Evolutionary conservation across 805 yeast species (phyloP).

Genomic region (Metschnikowia borealis): DNA sequence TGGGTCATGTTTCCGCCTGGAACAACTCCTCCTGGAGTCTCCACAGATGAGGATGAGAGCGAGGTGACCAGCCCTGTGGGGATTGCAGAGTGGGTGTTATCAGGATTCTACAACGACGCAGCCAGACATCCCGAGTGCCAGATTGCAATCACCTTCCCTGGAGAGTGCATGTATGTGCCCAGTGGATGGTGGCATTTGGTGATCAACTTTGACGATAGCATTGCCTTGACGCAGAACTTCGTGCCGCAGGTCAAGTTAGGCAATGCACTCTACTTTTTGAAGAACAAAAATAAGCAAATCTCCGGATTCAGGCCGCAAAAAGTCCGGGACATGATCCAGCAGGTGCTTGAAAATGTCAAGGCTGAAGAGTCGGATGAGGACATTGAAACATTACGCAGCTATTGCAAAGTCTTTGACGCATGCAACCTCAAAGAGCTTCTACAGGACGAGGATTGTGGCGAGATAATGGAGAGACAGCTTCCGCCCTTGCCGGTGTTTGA

Average conservation of each 20-base stretch:
- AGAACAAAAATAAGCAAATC: conserved; percentile 63
- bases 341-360: background rate
- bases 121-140: conserved; percentile 48
- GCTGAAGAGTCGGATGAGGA: conserved; percentile 11
- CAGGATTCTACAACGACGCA: conserved; percentile 76
- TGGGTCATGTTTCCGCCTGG: conserved; percentile 89
- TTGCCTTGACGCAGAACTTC: conserved; percentile 87
- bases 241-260: conserved; percentile 63
- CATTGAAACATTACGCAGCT: conserved; percentile 20
- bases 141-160: conserved; percentile 73
- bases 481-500: conserved; percentile 59
- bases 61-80: conserved; percentile 93
- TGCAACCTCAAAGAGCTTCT: conserved; percentile 19
- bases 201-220: conserved; percentile 75
- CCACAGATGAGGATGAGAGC: conserved; percentile 69
- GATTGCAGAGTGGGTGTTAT: conserved; percentile 83
- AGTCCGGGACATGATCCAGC: conserved; percentile 30
- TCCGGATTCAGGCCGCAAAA: conserved; percentile 71
- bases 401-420: conserved; percentile 24
- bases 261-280: conserved; percentile 63
- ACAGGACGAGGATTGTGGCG: conserved; percentile 66
- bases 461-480: conserved; percentile 29
- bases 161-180: conserved; percentile 86
- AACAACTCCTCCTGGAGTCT: conserved; percentile 79
- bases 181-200: conserved; percentile 98